phyloP scores from a whole-genome alignment of 495 filamentous ascomycete genomes.

The Haplographium delicatum region DNA sequence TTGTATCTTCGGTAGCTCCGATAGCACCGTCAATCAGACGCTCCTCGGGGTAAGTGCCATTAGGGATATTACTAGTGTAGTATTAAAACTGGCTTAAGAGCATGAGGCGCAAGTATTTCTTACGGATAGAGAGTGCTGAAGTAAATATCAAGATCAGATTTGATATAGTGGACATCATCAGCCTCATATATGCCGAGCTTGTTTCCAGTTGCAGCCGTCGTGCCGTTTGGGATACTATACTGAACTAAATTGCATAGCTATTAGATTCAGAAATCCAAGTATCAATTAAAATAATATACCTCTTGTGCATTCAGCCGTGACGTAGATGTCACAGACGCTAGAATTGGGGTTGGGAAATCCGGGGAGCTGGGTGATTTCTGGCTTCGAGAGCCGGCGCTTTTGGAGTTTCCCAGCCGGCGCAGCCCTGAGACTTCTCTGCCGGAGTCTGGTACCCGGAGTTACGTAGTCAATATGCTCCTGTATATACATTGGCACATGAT shows the following conservation, averaged over 20 bases:
- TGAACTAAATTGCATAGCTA: slow-evolving; percentile 24
- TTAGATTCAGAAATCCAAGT: not conserved
- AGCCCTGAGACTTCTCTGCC: slow-evolving; percentile 12
- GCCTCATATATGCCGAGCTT: slow-evolving; percentile 42
- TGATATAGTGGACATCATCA: slow-evolving; percentile 28
- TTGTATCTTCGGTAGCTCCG: slow-evolving; percentile 18
- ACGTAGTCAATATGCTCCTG: slow-evolving; percentile 29
- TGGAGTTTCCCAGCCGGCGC: not conserved
- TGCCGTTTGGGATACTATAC: slow-evolving; percentile 39
- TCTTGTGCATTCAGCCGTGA: slow-evolving; percentile 18
- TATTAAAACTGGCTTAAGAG: not conserved
- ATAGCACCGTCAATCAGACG: slow-evolving; percentile 20
- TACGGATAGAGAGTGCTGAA: slow-evolving; percentile 21
- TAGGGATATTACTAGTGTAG: slow-evolving; percentile 10
- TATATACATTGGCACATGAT: slow-evolving; percentile 26
- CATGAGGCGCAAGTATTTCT: not conserved
- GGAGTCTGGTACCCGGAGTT: slow-evolving; percentile 25
- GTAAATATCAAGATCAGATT: slow-evolving; percentile 22
- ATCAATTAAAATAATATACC: slow-evolving; percentile 7
- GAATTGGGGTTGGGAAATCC: slow-evolving; percentile 19
- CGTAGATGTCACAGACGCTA: slow-evolving; percentile 14
- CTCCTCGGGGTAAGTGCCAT: slow-evolving; percentile 21
- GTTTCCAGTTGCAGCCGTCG: slow-evolving; percentile 32
- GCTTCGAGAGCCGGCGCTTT: not conserved
- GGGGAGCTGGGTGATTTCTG: slow-evolving; percentile 19